Percentiles rank a stretch among this genome's conserved stretches.
Evolutionary conservation across 2,329 filamentous ascomycete species (phyloP).

Genomic region (Ceratocystis harringtonii): DNA sequence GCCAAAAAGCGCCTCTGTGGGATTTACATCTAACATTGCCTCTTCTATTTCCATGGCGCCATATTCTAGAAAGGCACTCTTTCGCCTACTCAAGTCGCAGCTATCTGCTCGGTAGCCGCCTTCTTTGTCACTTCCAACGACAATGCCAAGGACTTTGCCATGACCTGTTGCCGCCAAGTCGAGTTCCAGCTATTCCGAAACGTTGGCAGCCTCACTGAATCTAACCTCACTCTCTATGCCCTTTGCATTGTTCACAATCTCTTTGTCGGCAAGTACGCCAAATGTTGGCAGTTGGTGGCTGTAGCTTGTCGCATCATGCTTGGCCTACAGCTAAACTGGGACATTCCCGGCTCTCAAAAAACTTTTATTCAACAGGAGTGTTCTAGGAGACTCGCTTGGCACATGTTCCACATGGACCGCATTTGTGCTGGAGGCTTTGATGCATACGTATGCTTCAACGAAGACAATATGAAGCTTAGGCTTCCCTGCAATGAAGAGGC

Average conservation of each 20-base stretch:
- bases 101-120: conserved; percentile 27
- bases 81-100: conserved; percentile 25
- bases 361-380: conserved; percentile 27
- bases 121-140: conserved; percentile 26
- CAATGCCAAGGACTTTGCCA: conserved; percentile 25
- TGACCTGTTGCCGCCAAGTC: conserved; percentile 27
- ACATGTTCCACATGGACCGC: conserved; percentile 27
- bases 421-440: conserved; percentile 29
- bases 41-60: background rate
- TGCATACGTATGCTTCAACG: conserved; percentile 27
- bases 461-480: conserved; percentile 27
- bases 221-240: conserved; percentile 25
- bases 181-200: conserved; percentile 29
- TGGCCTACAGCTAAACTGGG: conserved; percentile 29
- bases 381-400: conserved; percentile 27
- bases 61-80: conserved; percentile 24
- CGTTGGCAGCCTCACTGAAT: conserved; percentile 27
- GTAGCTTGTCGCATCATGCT: conserved; percentile 26
- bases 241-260: conserved; percentile 27
- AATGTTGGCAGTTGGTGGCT: conserved; percentile 29
- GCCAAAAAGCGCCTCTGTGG: background rate
- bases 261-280: conserved; percentile 26
- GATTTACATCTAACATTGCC: background rate
- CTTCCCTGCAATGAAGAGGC: conserved; percentile 26
- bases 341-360: conserved; percentile 22